These are phyloP conservation scores for Helicostylum pulchrum DNA, from an alignment of 192 early-diverging fungal species.

Conservation along the genomic window DNA sequence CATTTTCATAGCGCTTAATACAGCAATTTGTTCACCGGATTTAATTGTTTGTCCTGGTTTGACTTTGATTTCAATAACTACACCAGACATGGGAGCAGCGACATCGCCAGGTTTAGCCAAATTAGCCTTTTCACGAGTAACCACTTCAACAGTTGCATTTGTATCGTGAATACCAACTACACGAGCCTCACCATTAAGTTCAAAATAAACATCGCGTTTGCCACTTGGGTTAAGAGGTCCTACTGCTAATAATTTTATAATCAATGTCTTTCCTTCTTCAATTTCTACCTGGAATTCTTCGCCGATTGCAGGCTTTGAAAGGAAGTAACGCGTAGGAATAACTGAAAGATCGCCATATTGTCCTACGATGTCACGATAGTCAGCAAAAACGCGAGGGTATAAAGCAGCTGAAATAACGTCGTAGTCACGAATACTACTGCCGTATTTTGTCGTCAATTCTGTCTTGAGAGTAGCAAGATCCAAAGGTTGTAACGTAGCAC, in stretches of 20 bases:
- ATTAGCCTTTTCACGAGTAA: constrained; percentile 70
- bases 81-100: constrained; percentile 92
- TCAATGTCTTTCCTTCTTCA: constrained; percentile 83
- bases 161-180: constrained; percentile 69
- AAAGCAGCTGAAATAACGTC: constrained; percentile 85
- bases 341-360: constrained; percentile 81
- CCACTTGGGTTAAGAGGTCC: constrained; percentile 77
- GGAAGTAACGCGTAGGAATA: constrained; percentile 88
- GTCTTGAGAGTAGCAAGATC: constrained; percentile 71
- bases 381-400: constrained; percentile 91
- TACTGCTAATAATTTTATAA: constrained; percentile 84
- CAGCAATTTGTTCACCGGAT: constrained; percentile 85
- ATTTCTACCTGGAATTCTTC: constrained; percentile 87
- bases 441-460: constrained; percentile 79
- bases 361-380: constrained; percentile 68
- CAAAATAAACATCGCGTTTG: constrained; percentile 91
- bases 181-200: constrained; percentile 90
- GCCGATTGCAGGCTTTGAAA: constrained; percentile 78
- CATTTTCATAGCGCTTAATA: constrained; percentile 96
- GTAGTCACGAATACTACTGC: constrained; percentile 74
- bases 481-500: constrained; percentile 72
- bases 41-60: constrained; percentile 78
- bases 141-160: constrained; percentile 58
- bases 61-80: constrained; percentile 86
- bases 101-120: constrained; percentile 73